Evolutionary conservation across 805 yeast species (phyloP).

Genomic region (Teunomyces panamensis): DNA sequence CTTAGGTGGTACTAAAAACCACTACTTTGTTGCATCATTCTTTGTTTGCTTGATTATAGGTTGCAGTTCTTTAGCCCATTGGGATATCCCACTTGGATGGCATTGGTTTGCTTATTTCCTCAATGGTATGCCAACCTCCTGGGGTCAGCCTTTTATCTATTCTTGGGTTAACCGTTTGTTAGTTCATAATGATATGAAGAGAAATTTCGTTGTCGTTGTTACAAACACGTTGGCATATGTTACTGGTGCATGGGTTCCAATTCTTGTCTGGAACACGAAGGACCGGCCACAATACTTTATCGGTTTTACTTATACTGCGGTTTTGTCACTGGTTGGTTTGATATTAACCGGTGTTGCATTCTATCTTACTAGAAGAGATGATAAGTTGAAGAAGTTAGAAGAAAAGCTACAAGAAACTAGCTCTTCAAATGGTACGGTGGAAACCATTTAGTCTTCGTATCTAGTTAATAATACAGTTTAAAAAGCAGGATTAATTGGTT

Average conservation of each 20-base stretch:
- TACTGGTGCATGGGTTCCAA: conserved; percentile 38
- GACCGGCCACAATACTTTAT: conserved; percentile 29
- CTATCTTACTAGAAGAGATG: conserved; percentile 25
- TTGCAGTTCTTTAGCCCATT: conserved; percentile 40
- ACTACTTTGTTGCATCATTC: conserved; percentile 33
- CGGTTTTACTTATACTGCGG: conserved; percentile 29
- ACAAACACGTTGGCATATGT: conserved; percentile 41
- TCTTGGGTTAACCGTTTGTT: conserved; percentile 54
- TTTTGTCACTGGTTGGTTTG: conserved; percentile 24
- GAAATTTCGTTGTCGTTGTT: conserved; percentile 34
- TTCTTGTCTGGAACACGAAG: conserved; percentile 38
- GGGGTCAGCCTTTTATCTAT: conserved; percentile 57
- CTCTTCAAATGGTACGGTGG: not conserved
- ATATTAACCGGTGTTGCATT: conserved; percentile 25
- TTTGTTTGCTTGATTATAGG: conserved; percentile 42
- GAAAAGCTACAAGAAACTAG: not conserved
- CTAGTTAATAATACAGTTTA: conserved; percentile 2
- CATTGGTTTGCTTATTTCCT: conserved; percentile 52
- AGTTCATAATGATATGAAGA: conserved; percentile 41
- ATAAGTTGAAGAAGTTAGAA: conserved; percentile 5
- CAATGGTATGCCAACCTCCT: conserved; percentile 45
- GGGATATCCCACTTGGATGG: conserved; percentile 48
- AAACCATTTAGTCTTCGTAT: not conserved
- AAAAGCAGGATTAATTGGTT: no score
- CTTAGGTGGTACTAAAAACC: conserved; percentile 32